phyloP scores from a whole-genome alignment of 2,329 filamentous ascomycete genomes.

The Aspergillus vadensis region DNA sequence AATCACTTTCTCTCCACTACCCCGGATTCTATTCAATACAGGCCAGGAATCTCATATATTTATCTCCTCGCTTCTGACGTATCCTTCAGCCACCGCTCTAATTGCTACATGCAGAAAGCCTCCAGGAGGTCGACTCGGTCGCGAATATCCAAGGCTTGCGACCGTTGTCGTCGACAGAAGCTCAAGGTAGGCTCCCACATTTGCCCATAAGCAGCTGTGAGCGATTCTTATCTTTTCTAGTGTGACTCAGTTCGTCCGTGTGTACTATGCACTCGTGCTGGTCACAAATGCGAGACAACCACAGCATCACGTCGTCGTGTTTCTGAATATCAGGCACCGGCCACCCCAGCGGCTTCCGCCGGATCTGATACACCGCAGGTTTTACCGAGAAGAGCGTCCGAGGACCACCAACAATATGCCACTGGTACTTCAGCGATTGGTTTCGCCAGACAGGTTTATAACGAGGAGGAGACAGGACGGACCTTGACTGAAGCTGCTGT shows the following conservation, averaged over 20 bases:
- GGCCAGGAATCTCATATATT: too few relatives aligned
- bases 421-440: not conserved
- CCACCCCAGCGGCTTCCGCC: not conserved
- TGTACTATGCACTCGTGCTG: not conserved
- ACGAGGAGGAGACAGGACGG: conserved; percentile 3
- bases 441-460: conserved; percentile 1
- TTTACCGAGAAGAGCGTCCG: too few relatives aligned
- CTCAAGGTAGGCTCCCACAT: not conserved
- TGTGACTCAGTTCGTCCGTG: not conserved
- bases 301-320: not conserved
- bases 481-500: conserved; percentile 1
- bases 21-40: not conserved
- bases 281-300: not conserved
- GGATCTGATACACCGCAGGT: not conserved
- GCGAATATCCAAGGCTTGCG: conserved; percentile 1
- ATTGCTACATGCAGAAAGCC: not conserved
- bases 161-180: conserved; percentile 6
- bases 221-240: not conserved
- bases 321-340: too few relatives aligned
- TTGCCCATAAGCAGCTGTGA: too few relatives aligned
- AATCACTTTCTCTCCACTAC: not conserved
- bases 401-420: not conserved
- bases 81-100: too few relatives aligned
- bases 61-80: too few relatives aligned
- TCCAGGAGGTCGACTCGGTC: not conserved